phyloP scores from a whole-genome alignment of 768 basidiomycete genomes.

The Coprinopsis strossmayeri region DNA sequence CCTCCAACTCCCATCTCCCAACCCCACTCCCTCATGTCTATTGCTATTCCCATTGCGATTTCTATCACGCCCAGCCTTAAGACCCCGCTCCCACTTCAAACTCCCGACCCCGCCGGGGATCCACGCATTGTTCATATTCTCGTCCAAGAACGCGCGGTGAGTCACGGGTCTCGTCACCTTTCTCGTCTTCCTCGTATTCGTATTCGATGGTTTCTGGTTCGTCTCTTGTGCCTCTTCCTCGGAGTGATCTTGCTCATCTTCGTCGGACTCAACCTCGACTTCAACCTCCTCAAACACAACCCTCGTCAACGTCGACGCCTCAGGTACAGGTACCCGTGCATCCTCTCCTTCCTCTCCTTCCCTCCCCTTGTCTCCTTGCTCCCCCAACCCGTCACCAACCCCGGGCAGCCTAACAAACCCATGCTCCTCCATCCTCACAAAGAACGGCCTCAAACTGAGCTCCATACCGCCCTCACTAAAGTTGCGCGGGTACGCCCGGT shows the following conservation, averaged over 20 bases:
- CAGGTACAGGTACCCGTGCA: neutral
- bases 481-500: slow-evolving; percentile 16
- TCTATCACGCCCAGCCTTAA: neutral
- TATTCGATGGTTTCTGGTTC: slow-evolving; percentile 2
- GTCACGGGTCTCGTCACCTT: neutral
- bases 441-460: slow-evolving; percentile 44
- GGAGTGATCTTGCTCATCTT: neutral
- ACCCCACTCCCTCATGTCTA: no score
- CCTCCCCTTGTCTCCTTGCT: neutral
- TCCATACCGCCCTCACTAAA: slow-evolving; percentile 28
- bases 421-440: slow-evolving; percentile 54
- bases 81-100: slow-evolving; percentile 12
- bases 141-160: slow-evolving; percentile 12
- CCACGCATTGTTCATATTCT: slow-evolving; percentile 33
- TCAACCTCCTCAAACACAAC: neutral
- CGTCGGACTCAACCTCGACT: neutral
- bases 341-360: neutral
- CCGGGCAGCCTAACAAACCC: slow-evolving; percentile 19
- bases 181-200: no score
- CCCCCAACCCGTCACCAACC: neutral
- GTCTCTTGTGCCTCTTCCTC: neutral
- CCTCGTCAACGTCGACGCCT: neutral
- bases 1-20: slow-evolving; percentile 1
- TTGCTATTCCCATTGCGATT: neutral
- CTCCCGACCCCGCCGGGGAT: slow-evolving; percentile 26